These are phyloP conservation scores for Porphyrellus cyaneotinctus DNA, from an alignment of 768 basidiomycete species.

Conservation along the genomic window DNA sequence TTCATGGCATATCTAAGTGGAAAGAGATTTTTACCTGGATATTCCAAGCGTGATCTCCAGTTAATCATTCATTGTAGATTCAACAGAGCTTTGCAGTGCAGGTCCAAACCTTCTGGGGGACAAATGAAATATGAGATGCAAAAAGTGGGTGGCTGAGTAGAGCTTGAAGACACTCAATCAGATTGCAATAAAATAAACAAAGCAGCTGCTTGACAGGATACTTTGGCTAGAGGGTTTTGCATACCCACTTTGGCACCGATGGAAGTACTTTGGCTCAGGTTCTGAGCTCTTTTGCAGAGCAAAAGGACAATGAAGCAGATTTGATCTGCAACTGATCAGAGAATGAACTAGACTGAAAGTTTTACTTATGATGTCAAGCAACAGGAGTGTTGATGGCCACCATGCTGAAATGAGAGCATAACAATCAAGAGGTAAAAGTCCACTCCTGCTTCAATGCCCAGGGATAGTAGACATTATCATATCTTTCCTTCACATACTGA, in stretches of 20 bases:
- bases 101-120: neutral
- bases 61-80: too few relatives aligned
- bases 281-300: neutral
- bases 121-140: neutral
- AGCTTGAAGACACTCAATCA: too few relatives aligned
- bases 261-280: neutral
- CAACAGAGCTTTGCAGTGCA: too few relatives aligned
- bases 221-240: neutral
- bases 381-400: neutral
- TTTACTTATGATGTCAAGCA: neutral
- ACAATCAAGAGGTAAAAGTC: neutral
- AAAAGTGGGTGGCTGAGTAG: too few relatives aligned
- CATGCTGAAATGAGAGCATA: neutral
- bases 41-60: neutral
- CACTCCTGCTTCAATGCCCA: too few relatives aligned
- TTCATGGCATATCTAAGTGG: too few relatives aligned
- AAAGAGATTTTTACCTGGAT: too few relatives aligned
- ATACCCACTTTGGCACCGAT: too few relatives aligned
- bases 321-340: neutral
- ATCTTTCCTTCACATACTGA: too few relatives aligned
- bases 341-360: neutral
- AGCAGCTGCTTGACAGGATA: neutral
- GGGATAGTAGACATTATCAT: too few relatives aligned
- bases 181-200: neutral
- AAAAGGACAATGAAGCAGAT: neutral